phyloP scores from a whole-genome alignment of 768 basidiomycete species.

The Kwoniella dejecticola region DNA sequence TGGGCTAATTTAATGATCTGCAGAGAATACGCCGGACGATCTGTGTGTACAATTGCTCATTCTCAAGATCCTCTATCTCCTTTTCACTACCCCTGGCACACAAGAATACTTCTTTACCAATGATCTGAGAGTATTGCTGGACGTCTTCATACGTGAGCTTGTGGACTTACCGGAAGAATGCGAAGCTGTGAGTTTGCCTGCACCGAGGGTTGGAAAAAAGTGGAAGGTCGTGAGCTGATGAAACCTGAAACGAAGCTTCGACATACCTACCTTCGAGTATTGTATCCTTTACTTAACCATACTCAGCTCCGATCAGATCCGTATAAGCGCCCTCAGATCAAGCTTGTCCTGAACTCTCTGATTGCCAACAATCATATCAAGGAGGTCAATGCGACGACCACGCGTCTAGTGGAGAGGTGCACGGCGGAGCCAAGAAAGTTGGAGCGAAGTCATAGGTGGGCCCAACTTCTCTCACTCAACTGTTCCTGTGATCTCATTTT shows the following conservation, averaged over 20 bases:
- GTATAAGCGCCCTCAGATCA: slow-evolving; percentile 90
- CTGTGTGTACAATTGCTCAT: slow-evolving; percentile 92
- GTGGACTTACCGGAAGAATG: slow-evolving; percentile 88
- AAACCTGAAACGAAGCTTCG: slow-evolving; percentile 65
- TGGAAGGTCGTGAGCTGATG: background rate
- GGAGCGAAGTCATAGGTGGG: slow-evolving; percentile 41
- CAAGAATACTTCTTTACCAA: slow-evolving; percentile 98
- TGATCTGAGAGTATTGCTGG: slow-evolving; percentile 90
- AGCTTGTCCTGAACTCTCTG: slow-evolving; percentile 76
- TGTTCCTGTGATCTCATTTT: too few species aligned
- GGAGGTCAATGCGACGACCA: slow-evolving; percentile 82
- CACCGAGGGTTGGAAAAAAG: background rate
- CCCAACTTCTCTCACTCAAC: too few species aligned
- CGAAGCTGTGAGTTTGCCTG: slow-evolving; percentile 71
- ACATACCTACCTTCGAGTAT: slow-evolving; percentile 93
- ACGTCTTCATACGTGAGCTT: slow-evolving; percentile 95
- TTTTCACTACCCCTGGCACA: slow-evolving; percentile 90
- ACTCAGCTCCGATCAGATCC: slow-evolving; percentile 82
- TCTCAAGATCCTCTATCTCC: slow-evolving; percentile 87
- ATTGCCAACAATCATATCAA: slow-evolving; percentile 72
- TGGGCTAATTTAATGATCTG: too few species aligned
- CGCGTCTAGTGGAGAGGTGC: slow-evolving; percentile 87
- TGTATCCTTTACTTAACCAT: slow-evolving; percentile 90
- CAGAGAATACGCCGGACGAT: slow-evolving; percentile 84
- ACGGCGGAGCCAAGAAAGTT: slow-evolving; percentile 57